Base-by-base conservation (phyloP, 306 rosid genomes). In the Dryas drummondii region DNA sequence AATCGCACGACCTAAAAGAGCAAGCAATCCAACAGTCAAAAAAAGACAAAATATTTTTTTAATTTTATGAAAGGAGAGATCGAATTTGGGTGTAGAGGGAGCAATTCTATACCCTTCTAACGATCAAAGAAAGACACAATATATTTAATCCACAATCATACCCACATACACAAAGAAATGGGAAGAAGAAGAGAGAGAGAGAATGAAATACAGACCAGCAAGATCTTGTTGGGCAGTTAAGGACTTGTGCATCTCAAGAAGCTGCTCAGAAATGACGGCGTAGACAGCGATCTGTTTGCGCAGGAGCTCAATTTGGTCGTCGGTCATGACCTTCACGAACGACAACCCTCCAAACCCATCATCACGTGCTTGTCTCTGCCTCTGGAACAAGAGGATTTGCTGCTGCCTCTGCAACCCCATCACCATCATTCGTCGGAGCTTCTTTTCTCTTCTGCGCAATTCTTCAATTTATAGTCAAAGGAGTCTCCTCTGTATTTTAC, bases 251-350 rank as follows among this genome's bases (percentile, higher is more conserved):
- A 91, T 78, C 78, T 89, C 82, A 72, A 84, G 90, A 16, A 89
- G 96, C 47, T 85, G 90, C 13, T 91, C 93, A 14, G 88, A 91
- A 0, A 91, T 85, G 82, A 87, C 71, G 52, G 89, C 79, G 76
- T 91, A 91, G 56, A 86, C 88, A 26, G 90, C 82, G 55, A 91
- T 91, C 79, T 91, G 96, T 26, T 79, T 86, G 48, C 93, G 56
- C 0, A 91, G 87, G 1, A 86, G 73, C 71, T 92, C 93, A 86
- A 90, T 71, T 84, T 92, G 93, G 42, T 90, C 96, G 27, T 92
- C 96, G 0, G 90, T 89, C 97, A 92, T 88, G 37, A 92, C 96
- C 54, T 87, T 89, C 11, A 86, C 82, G 44, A 49, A 80, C 48
- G 53, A 80, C 48, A 88, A 66, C 15, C 72, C 68, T 53, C 77